Evolutionary conservation across 176 grass and related monocot genomes (phyloP).

Genomic region (Panicum miliaceum): DNA sequence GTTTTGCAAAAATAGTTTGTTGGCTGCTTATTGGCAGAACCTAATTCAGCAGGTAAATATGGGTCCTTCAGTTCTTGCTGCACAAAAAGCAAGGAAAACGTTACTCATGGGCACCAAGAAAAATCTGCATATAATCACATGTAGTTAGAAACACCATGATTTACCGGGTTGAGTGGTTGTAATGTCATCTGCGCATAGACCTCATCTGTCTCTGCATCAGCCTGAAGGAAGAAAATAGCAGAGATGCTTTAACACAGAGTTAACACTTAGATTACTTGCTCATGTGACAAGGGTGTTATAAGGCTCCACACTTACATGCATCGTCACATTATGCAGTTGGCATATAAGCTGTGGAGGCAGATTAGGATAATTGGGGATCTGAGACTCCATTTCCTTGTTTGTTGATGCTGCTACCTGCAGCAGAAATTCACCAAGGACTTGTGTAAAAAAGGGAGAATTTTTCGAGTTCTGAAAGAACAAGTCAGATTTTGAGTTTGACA

Average conservation of each 20-base stretch:
- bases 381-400: slow-evolving; percentile 94
- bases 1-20: slow-evolving; percentile 99
- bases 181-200: slow-evolving; percentile 98
- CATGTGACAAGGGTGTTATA: background rate
- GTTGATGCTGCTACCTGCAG: slow-evolving; percentile 89
- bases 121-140: slow-evolving; percentile 11
- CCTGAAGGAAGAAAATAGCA: slow-evolving; percentile 53
- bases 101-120: slow-evolving; percentile 26
- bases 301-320: slow-evolving; percentile 76
- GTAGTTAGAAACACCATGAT: slow-evolving; percentile 22
- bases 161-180: slow-evolving; percentile 89
- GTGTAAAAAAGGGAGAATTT: background rate
- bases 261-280: background rate
- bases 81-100: slow-evolving; percentile 39
- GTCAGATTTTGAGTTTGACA: slow-evolving; percentile 21
- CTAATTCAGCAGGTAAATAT: slow-evolving; percentile 90
- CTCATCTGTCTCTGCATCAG: slow-evolving; percentile 94
- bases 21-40: slow-evolving; percentile 82
- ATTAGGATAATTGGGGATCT: slow-evolving; percentile 93
- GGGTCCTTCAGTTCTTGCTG: slow-evolving; percentile 99
- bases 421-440: slow-evolving; percentile 29
- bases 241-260: slow-evolving; percentile 23
- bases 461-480: slow-evolving; percentile 21
- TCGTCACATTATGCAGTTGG: slow-evolving; percentile 96
- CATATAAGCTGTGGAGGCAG: slow-evolving; percentile 93